A percentile compares a stretch with the other conserved stretches of the same genome.
Conservation (phyloP, 805 yeast species). For the Metschnikowia rubicola region DNA sequence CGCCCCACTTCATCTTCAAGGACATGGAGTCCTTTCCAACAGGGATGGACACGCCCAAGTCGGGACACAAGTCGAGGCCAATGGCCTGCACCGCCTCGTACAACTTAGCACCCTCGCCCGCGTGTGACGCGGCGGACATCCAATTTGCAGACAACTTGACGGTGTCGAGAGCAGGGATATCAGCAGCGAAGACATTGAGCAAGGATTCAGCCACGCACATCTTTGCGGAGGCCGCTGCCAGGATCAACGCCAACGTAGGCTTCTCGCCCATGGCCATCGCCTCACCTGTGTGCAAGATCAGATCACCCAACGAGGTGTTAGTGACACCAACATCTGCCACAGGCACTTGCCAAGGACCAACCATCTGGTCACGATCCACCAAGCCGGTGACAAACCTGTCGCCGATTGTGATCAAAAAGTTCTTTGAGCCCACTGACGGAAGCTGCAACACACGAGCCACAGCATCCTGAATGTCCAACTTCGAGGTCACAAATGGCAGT, state of each 20-base stretch:
- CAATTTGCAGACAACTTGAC: slow-evolving; percentile 94
- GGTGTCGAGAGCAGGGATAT: slow-evolving; percentile 66
- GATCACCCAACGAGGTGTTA: slow-evolving; percentile 79
- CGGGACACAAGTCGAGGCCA: slow-evolving; percentile 92
- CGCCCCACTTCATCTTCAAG: slow-evolving; percentile 97
- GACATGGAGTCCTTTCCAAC: slow-evolving; percentile 99
- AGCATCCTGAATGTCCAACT: slow-evolving; percentile 53
- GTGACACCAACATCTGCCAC: slow-evolving; percentile 98
- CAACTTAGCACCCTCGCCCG: slow-evolving; percentile 91
- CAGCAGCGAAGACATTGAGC: slow-evolving; percentile 85
- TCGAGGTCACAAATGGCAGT: slow-evolving; percentile 34
- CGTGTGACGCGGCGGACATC: slow-evolving; percentile 97
- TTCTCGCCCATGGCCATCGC: slow-evolving; percentile 97
- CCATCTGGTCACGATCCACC: slow-evolving; percentile 96
- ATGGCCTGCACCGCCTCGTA: slow-evolving; percentile 97
- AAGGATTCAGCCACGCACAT: slow-evolving; percentile 94
- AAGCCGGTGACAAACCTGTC: slow-evolving; percentile 97
- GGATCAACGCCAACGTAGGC: slow-evolving; percentile 84
- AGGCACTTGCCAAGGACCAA: slow-evolving; percentile 99
- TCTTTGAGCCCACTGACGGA: slow-evolving; percentile 94
- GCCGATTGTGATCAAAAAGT: slow-evolving; percentile 94
- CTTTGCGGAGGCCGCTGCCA: slow-evolving; percentile 88
- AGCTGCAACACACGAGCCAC: slow-evolving; percentile 77
- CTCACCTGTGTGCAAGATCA: slow-evolving; percentile 79
- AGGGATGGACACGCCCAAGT: slow-evolving; percentile 85